Evolutionary conservation across 768 basidiomycete genomes (phyloP).

Genomic region (Gautieria morchelliformis): DNA sequence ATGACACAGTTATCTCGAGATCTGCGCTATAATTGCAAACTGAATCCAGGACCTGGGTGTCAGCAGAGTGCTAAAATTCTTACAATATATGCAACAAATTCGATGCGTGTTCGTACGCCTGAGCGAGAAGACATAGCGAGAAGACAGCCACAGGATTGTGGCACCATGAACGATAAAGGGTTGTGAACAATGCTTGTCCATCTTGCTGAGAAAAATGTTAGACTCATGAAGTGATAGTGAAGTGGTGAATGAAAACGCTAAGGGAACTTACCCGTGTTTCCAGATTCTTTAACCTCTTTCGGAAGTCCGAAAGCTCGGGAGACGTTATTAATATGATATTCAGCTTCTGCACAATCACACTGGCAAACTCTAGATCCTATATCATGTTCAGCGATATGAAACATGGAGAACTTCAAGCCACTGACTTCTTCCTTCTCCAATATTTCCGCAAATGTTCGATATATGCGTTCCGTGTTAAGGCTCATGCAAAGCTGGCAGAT

Average conservation of each 20-base stretch:
- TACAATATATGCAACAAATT: slow-evolving; percentile 94
- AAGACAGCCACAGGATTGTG: slow-evolving; percentile 97
- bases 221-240: neutral
- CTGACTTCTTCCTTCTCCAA: slow-evolving; percentile 94
- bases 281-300: slow-evolving; percentile 83
- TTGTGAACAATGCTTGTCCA: slow-evolving; percentile 90
- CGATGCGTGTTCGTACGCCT: slow-evolving; percentile 98
- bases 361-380: slow-evolving; percentile 95
- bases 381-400: neutral
- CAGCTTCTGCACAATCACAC: slow-evolving; percentile 94
- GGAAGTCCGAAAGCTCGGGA: slow-evolving; percentile 90
- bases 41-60: neutral
- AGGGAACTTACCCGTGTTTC: slow-evolving; percentile 69
- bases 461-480: slow-evolving; percentile 92
- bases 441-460: slow-evolving; percentile 92
- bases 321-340: slow-evolving; percentile 96
- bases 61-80: slow-evolving; percentile 19
- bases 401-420: neutral
- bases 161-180: slow-evolving; percentile 95
- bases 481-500: slow-evolving; percentile 91
- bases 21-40: slow-evolving; percentile 57
- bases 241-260: neutral
- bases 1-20: slow-evolving; percentile 88
- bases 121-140: slow-evolving; percentile 90
- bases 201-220: slow-evolving; percentile 55